Evolutionary conservation across 2,329 filamentous ascomycete species (phyloP).

Genomic region (Nothomitra cinnamomea): DNA sequence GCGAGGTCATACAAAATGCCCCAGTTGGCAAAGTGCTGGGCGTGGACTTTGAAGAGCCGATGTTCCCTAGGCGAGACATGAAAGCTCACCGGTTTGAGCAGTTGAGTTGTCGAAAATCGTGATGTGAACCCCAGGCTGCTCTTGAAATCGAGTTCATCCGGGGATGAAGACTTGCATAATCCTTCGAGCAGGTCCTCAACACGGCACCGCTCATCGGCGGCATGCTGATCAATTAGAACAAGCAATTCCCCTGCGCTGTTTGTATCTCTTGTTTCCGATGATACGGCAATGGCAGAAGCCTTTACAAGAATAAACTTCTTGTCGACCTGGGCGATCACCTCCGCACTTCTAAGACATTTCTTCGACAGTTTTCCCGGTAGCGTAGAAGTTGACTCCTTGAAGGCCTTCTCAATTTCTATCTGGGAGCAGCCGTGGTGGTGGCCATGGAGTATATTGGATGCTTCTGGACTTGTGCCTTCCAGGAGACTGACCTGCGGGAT

Average conservation of each 20-base stretch:
- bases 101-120: slow-evolving; percentile 16
- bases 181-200: slow-evolving; percentile 55
- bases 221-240: slow-evolving; percentile 81
- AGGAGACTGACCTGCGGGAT: not conserved
- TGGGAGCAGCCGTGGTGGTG: not conserved
- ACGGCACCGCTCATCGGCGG: slow-evolving; percentile 74
- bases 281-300: slow-evolving; percentile 21
- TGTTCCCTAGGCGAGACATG: slow-evolving; percentile 45
- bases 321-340: slow-evolving; percentile 70
- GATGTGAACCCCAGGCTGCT: slow-evolving; percentile 16
- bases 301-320: slow-evolving; percentile 71
- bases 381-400: not conserved
- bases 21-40: slow-evolving; percentile 50
- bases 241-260: slow-evolving; percentile 27
- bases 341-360: slow-evolving; percentile 37
- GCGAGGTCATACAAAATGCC: slow-evolving; percentile 41
- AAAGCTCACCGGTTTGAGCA: slow-evolving; percentile 42
- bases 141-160: slow-evolving; percentile 1
- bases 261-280: not conserved
- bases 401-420: slow-evolving; percentile 4
- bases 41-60: slow-evolving; percentile 36
- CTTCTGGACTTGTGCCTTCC: not conserved
- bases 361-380: slow-evolving; percentile 36
- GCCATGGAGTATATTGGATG: not conserved
- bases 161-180: slow-evolving; percentile 25